These are phyloP conservation scores for Xylariaceae sp. DNA, from an alignment of 2,329 filamentous ascomycete species.

Conservation along the genomic window DNA sequence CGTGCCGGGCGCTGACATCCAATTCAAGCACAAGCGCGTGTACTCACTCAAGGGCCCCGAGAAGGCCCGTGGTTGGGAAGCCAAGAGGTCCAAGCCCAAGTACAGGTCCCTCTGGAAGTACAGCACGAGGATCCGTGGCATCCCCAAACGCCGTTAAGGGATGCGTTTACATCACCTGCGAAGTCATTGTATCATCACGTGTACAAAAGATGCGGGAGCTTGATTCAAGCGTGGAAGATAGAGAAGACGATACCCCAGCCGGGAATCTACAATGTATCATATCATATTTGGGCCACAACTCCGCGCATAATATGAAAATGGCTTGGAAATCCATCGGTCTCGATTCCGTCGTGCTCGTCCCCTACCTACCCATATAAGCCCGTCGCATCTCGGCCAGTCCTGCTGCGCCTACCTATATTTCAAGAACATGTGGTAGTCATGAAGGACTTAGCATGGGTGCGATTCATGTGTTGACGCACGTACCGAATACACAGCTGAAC, in stretches of 20 bases:
- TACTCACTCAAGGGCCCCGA: constrained; percentile 60
- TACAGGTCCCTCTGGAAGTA: constrained; percentile 63
- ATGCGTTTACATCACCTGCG: background rate
- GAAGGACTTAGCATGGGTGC: no score
- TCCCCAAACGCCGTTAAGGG: constrained; percentile 20
- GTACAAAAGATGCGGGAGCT: constrained; percentile 11
- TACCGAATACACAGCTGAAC: no score
- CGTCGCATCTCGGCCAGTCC: background rate
- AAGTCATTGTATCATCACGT: constrained; percentile 16
- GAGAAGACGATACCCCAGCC: background rate
- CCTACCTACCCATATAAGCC: background rate
- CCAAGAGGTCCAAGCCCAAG: constrained; percentile 61
- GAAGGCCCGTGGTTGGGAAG: constrained; percentile 62
- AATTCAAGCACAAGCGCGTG: constrained; percentile 78
- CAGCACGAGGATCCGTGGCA: constrained; percentile 51
- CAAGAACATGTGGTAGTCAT: background rate
- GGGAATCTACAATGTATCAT: constrained; percentile 13
- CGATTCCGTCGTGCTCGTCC: background rate
- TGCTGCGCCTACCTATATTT: background rate
- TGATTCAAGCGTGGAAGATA: constrained; percentile 4
- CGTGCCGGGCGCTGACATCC: constrained; percentile 71
- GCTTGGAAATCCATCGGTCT: background rate
- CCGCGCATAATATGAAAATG: constrained; percentile 11
- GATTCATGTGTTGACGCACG: no score
- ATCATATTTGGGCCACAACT: constrained; percentile 1